Base-by-base conservation (phyloP, 2,329 filamentous ascomycete genomes). In the Blastomyces emzantsi region DNA sequence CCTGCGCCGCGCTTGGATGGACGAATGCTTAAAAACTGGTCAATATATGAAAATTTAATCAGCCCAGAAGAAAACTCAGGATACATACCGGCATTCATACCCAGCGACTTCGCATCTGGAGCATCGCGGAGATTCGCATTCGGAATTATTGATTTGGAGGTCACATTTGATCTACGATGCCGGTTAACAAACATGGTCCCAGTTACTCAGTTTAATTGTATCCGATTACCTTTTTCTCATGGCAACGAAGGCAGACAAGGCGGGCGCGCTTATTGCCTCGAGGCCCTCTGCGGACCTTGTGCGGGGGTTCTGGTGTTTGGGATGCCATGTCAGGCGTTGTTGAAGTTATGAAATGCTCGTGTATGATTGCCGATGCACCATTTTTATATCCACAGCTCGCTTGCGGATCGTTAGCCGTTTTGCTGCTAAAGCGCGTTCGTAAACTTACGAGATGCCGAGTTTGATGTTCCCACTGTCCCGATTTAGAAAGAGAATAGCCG, bases 31-130 rank as follows among this genome's bases (percentile, higher is more conserved):
- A 43, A 41, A 61, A 45, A 57, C 41, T 5, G 54, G 33, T 63
- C 54, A 55, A 30, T 36, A n/a, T 55, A 15, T 22, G 54, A 22
- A 43, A 54, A 39, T 51, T 25, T 30, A 9, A 19, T 25, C 3
- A 5, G 22, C 36, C 19, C 9, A 41, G 22, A 25, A 5, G n/a
- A 61, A 52, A 19, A 11, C 28, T 51, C 22, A 22, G 6, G 17
- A 13, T 19, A 60, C 62, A 39, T 63, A 63, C 62, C 62, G 62
- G 62, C 62, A 63, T 30, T 63, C 62, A 43, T 60, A 54, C n/a
- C 62, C 62, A 8, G 55, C 62, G 17, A 39, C 22, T 41, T 58
- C 62, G 36, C 62, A 63, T 25, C 55, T 47, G 11, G 54, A 47
- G 43, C 62, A 63, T 6, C 52, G 22, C 15, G 61, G 49, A 43